A percentile compares a stretch with the other conserved stretches of the same genome.
Evolutionary conservation across 1,139 yeast species (phyloP).

Genomic region (Sugiyamaella xylanicola): DNA sequence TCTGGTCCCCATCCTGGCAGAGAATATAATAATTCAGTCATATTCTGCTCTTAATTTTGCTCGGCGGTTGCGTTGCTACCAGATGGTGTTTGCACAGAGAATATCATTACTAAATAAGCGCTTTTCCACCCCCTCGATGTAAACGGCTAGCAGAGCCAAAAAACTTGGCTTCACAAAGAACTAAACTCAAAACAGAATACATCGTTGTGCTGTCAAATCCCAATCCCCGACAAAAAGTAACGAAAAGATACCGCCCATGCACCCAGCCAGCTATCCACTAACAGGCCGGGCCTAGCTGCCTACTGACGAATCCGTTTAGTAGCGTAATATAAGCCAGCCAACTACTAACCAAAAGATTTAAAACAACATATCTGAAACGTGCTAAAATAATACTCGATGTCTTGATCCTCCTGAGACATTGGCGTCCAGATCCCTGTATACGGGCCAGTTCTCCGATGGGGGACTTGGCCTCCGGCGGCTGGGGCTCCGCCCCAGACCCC

Average conservation of each 20-base stretch:
- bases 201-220: not conserved
- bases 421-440: too few species aligned
- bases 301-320: too few species aligned
- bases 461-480: not conserved
- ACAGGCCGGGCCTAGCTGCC: too few species aligned
- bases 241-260: not conserved
- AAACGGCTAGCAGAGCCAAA: not conserved
- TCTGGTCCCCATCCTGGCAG: too few species aligned
- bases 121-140: not conserved
- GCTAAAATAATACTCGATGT: not conserved
- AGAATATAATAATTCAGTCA: too few species aligned
- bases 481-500: not conserved
- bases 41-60: too few species aligned
- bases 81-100: too few species aligned
- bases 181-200: not conserved
- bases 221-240: not conserved
- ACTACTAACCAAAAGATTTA: too few species aligned
- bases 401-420: too few species aligned
- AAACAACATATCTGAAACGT: not conserved
- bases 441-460: too few species aligned
- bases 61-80: too few species aligned
- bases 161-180: constrained; percentile 1
- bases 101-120: not conserved
- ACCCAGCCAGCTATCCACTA: not conserved
- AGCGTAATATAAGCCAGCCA: too few species aligned